phyloP scores from a whole-genome alignment of 228 moss, liverwort and hornwort species.

The Sphagnum magellanicum region DNA sequence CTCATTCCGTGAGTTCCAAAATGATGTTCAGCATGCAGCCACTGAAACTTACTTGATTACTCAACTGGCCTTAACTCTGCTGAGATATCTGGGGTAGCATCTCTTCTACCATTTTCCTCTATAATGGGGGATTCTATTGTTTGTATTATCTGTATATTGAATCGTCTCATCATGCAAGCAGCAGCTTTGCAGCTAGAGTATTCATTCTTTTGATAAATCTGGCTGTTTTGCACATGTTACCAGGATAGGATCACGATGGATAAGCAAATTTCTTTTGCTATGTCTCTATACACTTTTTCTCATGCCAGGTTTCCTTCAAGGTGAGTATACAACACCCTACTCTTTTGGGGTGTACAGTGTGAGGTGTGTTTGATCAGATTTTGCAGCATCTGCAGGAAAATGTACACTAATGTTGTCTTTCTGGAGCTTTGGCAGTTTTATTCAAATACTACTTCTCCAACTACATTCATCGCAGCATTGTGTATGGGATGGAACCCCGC shows the following conservation, averaged over 20 bases:
- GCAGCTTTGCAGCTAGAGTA: no score
- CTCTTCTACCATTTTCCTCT: no score
- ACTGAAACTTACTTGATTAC: slow-evolving; percentile 70
- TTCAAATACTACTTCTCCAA: slow-evolving; percentile 30
- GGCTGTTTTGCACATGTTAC: no score
- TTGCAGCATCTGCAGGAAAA: no score
- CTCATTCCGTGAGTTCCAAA: slow-evolving; percentile 73
- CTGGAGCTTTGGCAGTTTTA: slow-evolving; percentile 11
- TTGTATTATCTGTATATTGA: no score
- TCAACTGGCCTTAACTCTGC: slow-evolving; percentile 51
- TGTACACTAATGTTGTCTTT: not conserved
- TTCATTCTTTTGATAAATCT: no score
- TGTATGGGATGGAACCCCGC: slow-evolving; percentile 41
- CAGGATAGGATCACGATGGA: slow-evolving; percentile 79
- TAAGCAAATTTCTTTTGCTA: slow-evolving; percentile 47
- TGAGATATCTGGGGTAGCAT: slow-evolving; percentile 71
- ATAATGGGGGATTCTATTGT: no score
- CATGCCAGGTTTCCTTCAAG: slow-evolving; percentile 76
- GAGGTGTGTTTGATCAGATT: no score
- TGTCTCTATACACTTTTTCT: slow-evolving; percentile 64
- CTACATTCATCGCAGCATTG: slow-evolving; percentile 30
- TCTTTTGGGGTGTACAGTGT: not conserved
- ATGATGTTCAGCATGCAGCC: slow-evolving; percentile 71
- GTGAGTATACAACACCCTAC: slow-evolving; percentile 15
- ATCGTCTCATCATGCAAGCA: no score